A percentile compares a stretch with the other conserved stretches of the same genome.
phyloP scores from a whole-genome alignment of 257 asterid genomes.

The Cynanchum wilfordii region DNA sequence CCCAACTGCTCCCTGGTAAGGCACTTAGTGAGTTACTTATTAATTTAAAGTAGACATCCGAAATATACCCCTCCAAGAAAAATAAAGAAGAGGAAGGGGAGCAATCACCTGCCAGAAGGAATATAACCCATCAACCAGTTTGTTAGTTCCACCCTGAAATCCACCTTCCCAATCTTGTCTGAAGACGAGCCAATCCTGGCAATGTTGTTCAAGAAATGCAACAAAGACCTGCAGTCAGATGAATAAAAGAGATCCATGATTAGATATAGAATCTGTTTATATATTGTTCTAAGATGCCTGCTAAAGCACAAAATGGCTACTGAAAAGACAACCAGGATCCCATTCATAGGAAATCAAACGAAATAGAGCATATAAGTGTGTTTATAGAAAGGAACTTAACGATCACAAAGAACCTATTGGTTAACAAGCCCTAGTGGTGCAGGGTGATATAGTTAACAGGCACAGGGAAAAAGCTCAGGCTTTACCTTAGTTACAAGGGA shows the following conservation, averaged over 20 bases:
- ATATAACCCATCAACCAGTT: conserved; percentile 97
- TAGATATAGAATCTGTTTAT: background rate
- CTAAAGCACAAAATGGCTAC: background rate
- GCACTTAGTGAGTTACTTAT: background rate
- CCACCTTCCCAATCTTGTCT: conserved; percentile 97
- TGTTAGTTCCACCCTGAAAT: conserved; percentile 97
- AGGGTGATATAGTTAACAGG: too few species aligned
- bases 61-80: background rate
- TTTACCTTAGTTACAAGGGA: too few species aligned
- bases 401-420: background rate
- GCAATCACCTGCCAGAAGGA: conserved; percentile 94
- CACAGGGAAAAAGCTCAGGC: too few species aligned
- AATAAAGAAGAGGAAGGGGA: background rate
- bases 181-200: conserved; percentile 91
- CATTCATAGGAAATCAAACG: background rate
- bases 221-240: background rate
- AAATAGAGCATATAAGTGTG: background rate
- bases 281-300: background rate
- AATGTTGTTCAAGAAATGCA: conserved; percentile 1
- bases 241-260: background rate
- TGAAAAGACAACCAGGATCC: background rate
- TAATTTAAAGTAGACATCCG: conserved; percentile 1
- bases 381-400: background rate
- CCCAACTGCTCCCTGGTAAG: conserved; percentile 77
- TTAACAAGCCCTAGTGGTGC: background rate